Conservation (phyloP, 306 rosid genomes). For the Vicia faba region DNA sequence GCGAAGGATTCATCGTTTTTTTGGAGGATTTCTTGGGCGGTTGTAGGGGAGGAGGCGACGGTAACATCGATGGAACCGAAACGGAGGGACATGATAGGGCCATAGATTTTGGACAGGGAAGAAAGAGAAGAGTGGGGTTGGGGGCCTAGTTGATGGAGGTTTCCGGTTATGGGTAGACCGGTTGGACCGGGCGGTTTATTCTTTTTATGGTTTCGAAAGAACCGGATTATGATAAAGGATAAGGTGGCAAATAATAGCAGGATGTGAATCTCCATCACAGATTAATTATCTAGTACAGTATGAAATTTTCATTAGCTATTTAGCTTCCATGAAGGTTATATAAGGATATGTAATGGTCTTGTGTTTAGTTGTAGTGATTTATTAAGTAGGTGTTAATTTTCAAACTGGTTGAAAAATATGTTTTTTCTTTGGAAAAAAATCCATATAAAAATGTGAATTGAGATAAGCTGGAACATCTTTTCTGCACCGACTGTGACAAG, state of each 20-base stretch:
- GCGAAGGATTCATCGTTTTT: conserved; percentile 52
- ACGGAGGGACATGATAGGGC: conserved; percentile 60
- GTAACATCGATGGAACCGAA: conserved; percentile 48
- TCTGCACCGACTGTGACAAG: not conserved
- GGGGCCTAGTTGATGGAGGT: conserved; percentile 59
- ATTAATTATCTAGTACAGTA: not conserved
- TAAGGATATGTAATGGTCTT: not conserved
- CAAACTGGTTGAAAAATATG: not conserved
- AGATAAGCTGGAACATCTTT: not conserved
- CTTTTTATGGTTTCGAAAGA: not conserved
- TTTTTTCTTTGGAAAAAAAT: not conserved
- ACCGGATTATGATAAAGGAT: conserved; percentile 13
- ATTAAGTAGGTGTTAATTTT: not conserved
- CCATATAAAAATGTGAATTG: not conserved
- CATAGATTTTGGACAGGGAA: conserved; percentile 44
- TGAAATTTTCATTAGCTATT: not conserved
- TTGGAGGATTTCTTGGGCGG: conserved; percentile 59
- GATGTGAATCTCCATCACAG: conserved; percentile 39
- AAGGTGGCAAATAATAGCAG: conserved; percentile 37
- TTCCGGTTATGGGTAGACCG: conserved; percentile 54
- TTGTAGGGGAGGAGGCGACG: conserved; percentile 50
- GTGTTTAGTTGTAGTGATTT: not conserved
- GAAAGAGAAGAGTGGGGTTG: conserved; percentile 51
- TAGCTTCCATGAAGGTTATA: not conserved
- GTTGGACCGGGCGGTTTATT: conserved; percentile 57